Evolutionary conservation across 352 stramenopile species (phyloP).

Genomic region (Phytophthora tentaculata): DNA sequence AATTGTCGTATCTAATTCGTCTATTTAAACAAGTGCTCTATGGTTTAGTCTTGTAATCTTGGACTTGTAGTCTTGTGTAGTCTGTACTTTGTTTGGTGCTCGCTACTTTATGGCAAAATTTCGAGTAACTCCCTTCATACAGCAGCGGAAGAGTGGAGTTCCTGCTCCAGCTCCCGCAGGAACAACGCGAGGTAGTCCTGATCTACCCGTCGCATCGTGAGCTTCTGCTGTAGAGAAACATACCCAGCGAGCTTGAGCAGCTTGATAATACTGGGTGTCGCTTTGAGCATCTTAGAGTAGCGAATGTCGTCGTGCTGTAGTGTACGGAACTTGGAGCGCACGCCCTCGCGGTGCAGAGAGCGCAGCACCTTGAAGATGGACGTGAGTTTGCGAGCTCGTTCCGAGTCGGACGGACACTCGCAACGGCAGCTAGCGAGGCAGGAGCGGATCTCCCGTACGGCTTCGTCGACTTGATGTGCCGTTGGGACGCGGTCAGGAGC

Average conservation of each 20-base stretch:
- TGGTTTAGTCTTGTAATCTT: conserved; percentile 16
- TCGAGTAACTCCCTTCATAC: conserved; percentile 18
- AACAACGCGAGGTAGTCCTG: conserved; percentile 69
- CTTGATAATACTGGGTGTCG: conserved; percentile 79
- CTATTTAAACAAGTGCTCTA: too few species aligned
- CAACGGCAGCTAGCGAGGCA: conserved; percentile 63
- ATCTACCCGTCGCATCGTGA: conserved; percentile 79
- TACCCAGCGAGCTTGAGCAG: conserved; percentile 81
- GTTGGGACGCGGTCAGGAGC: conserved; percentile 44
- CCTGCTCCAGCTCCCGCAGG: conserved; percentile 57
- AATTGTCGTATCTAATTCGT: too few species aligned
- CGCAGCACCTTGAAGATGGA: conserved; percentile 77
- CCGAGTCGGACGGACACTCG: conserved; percentile 70
- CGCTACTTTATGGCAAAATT: conserved; percentile 20
- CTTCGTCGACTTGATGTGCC: conserved; percentile 51
- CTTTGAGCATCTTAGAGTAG: conserved; percentile 69
- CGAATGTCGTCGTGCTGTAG: conserved; percentile 75
- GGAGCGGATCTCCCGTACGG: conserved; percentile 54
- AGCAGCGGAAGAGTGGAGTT: conserved; percentile 31
- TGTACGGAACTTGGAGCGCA: conserved; percentile 70
- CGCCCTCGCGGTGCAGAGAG: conserved; percentile 67
- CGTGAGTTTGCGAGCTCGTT: conserved; percentile 67
- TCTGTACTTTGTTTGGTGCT: conserved; percentile 20
- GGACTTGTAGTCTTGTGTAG: conserved; percentile 23
- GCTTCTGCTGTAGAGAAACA: conserved; percentile 71